Conservation (phyloP, 495 filamentous ascomycete genomes). For the Aspergillus leporis region DNA sequence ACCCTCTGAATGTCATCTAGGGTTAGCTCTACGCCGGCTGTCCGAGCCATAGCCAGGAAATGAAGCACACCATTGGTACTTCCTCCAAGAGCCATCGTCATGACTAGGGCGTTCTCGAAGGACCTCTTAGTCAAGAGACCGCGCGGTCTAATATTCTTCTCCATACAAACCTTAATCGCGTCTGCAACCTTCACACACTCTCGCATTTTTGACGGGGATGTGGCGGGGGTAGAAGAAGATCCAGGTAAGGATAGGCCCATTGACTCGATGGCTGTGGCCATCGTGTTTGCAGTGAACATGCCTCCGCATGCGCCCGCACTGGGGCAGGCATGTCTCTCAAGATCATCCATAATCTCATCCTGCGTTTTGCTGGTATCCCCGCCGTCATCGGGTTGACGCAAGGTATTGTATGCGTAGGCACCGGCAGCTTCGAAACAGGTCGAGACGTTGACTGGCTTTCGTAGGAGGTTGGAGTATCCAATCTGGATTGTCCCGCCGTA, state of each 20-base stretch:
- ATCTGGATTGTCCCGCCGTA: conserved; percentile 91
- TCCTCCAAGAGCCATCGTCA: conserved; percentile 91
- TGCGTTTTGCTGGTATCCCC: conserved; percentile 61
- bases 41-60: conserved; percentile 91
- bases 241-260: conserved; percentile 92
- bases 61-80: conserved; percentile 93
- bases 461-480: conserved; percentile 76
- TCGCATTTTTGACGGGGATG: conserved; percentile 85
- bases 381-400: conserved; percentile 57
- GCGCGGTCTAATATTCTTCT: conserved; percentile 80
- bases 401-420: conserved; percentile 76
- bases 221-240: conserved; percentile 85
- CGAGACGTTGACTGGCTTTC: conserved; percentile 83
- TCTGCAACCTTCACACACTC: conserved; percentile 88
- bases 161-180: conserved; percentile 82
- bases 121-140: conserved; percentile 81
- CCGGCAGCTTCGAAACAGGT: conserved; percentile 90
- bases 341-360: conserved; percentile 81
- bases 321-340: conserved; percentile 84
- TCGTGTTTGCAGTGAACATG: conserved; percentile 97
- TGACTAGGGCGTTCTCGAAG: conserved; percentile 90
- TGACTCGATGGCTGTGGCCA: conserved; percentile 94
- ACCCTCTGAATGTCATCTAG: conserved; percentile 88
- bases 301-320: conserved; percentile 94
- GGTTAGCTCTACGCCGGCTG: conserved; percentile 78